phyloP scores from a whole-genome alignment of 2,329 filamentous ascomycete species.

The Sphaerulina musiva region DNA sequence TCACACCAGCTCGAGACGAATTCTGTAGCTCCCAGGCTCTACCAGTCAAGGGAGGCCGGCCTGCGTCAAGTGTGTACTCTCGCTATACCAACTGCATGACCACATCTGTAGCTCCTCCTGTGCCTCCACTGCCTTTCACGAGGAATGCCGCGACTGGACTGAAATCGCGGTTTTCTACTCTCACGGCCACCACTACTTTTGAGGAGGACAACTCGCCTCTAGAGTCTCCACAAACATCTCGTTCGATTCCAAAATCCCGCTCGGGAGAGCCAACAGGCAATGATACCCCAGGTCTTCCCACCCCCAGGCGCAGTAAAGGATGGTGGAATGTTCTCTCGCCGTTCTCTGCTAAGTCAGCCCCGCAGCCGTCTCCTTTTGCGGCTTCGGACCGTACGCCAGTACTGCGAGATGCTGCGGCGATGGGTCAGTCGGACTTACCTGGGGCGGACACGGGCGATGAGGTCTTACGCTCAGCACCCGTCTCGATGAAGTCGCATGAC shows the following conservation, averaged over 20 bases:
- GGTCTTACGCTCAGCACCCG: conserved; percentile 23
- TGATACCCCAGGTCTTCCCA: conserved; percentile 36
- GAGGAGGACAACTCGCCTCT: conserved; percentile 31
- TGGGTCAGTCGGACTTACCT: conserved; percentile 20
- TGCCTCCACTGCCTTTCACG: conserved; percentile 50
- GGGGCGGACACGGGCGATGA: conserved; percentile 16
- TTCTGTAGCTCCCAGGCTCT: conserved; percentile 51
- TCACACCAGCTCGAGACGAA: conserved; percentile 47
- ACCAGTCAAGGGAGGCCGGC: conserved; percentile 30
- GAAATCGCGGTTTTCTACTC: conserved; percentile 18
- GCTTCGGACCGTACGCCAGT: conserved; percentile 17
- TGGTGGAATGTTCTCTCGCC: conserved; percentile 78
- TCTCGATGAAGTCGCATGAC: neutral
- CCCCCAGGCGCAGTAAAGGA: conserved; percentile 55
- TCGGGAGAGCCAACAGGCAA: neutral
- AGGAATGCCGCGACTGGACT: neutral
- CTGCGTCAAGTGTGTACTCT: conserved; percentile 57
- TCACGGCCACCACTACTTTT: conserved; percentile 36
- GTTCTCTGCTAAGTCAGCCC: conserved; percentile 41
- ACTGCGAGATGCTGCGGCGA: conserved; percentile 22
- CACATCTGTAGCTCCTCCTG: conserved; percentile 47
- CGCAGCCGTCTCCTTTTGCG: conserved; percentile 22
- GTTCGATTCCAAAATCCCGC: neutral
- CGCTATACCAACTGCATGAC: conserved; percentile 40
- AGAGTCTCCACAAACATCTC: neutral